phyloP scores from a whole-genome alignment of 2,329 filamentous ascomycete genomes.

The Fusarium ramigenum region DNA sequence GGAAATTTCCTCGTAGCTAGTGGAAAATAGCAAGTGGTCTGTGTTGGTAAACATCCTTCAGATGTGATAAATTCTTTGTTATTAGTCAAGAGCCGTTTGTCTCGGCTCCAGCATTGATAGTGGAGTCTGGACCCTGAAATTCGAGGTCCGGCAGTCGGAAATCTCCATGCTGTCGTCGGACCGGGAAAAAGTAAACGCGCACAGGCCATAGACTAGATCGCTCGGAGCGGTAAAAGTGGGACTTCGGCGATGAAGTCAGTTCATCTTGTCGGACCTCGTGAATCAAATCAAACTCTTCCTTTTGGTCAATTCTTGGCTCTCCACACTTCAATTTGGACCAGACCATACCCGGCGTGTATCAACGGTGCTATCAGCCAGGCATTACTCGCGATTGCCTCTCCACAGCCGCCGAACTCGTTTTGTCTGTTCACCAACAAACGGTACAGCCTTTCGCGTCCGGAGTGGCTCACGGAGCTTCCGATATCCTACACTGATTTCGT shows the following conservation, averaged over 20 bases:
- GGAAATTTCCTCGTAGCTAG: not conserved
- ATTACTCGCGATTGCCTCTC: not conserved
- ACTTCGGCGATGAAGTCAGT: conserved; percentile 24
- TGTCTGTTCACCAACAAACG: not conserved
- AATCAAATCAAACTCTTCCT: conserved; percentile 27
- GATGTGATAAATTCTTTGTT: conserved; percentile 4
- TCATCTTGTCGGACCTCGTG: not conserved
- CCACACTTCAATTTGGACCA: not conserved
- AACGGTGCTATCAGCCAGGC: not conserved
- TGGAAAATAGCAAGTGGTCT: conserved; percentile 21
- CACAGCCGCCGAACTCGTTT: conserved; percentile 13
- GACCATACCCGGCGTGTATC: not conserved
- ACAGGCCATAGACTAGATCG: conserved; percentile 8
- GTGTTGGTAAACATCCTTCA: not conserved
- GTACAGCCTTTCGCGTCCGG: not conserved
- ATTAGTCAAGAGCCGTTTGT: conserved; percentile 4
- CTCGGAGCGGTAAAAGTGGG: conserved; percentile 11
- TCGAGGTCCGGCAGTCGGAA: not conserved
- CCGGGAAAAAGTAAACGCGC: conserved; percentile 39
- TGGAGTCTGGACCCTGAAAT: conserved; percentile 33
- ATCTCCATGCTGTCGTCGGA: not conserved
- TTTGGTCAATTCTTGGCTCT: conserved; percentile 7
- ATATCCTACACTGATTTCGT: not conserved
- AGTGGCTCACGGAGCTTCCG: conserved; percentile 18
- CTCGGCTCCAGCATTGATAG: not conserved